Base-by-base conservation (phyloP, 2,329 filamentous ascomycete species). In the Mariannaea sp. region DNA sequence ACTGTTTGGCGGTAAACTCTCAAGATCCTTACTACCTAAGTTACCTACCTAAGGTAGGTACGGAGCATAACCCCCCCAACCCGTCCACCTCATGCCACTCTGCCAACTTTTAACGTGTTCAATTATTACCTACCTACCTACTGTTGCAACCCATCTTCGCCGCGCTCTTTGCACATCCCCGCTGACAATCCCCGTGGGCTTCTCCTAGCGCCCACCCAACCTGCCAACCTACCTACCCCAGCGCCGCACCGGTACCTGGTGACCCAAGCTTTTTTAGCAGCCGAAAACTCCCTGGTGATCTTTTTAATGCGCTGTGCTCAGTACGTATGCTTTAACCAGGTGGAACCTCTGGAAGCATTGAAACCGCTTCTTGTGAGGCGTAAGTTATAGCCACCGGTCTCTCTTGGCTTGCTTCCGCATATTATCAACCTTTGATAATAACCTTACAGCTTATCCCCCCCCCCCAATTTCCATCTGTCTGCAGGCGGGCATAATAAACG, bases 201-300 rank as follows among this genome's bases (percentile, higher is more conserved):
- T 24, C 24, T 29, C 36, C 38, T 48, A 43, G 50, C 44, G 43
- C 17, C 30, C 24, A 17, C 29, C 40, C 38, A 13, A n/a, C 22
- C 38, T 24, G n/a, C 30, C 24, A 17, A 27, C 40, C 38, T 12
- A n/a, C 22, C 38, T 24, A 29, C 12, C 24, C 5, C 43, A 53
- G 36, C 30, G 32, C 49, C 43, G 49, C 49, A 53, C 30, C 33
- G 42, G 49, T 42, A 52, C 49, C 49, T 30, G n/a, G 49, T 53
- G 29, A 17, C 38, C 36, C 17, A 32, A 33, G 22, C 43, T 30
- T 40, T n/a, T 46, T 48, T 53, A 53, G 49, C 43, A 53, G 49
- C 14, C 29, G n/a, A 7, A 17, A 30, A 29, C 38, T 32, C 35
- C 20, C 29, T 24, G 22, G 17, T 35, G 20, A 47, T 26, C 33